Base-by-base conservation (phyloP, 1,139 yeast genomes). In the Saccharomycopsis phalli region DNA sequence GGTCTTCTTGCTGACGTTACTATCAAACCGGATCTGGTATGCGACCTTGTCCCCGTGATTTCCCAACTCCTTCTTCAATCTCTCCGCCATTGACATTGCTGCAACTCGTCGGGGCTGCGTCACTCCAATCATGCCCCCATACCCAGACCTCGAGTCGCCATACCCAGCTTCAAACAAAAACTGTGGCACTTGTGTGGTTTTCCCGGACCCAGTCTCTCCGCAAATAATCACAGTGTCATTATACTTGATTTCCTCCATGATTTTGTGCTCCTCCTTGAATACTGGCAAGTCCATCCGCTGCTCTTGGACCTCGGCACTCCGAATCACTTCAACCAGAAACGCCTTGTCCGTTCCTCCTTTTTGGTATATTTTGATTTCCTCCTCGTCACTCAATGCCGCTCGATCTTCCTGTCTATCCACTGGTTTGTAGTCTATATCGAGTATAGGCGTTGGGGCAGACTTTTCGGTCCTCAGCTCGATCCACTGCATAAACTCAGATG, bases 21-120 rank as follows among this genome's bases (percentile, higher is more conserved):
- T 71, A 53, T 93, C 98, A 54, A 93, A 93, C 50, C 99, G 66
- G 45, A 93, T 82, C 58, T 91, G 97, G 56, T 91, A 76, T 7
- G 91, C 95, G 10, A 93, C 98, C 45, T 73, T 67, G 22, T 70
- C 59, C 3, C 83, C 80, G 50, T 81, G 86, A 49, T 79, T 71
- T 0, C 97, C 97, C 45, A 91, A 62, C 58, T 91, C 99, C 32
- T 69, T 67, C 0, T 78, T 68, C 4, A 91, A 95, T 62, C 99
- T 80, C 42, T 75, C 71, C 1, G 98, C 91, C 97, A 93, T 91
- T 4, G 97, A 83, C 4, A 93, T 94, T 1, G 98, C 96, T 4
- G 99, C 99, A 44, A 91, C 98, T 63, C 99, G 74, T 65, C 99
- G 75, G 0, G 99, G 98, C 60, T 91, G 98, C 0, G 99, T 91